A percentile compares a stretch with the other conserved stretches of the same genome.
Conservation (phyloP, 129 eudicot genomes). For the Artemisia tridentata region DNA sequence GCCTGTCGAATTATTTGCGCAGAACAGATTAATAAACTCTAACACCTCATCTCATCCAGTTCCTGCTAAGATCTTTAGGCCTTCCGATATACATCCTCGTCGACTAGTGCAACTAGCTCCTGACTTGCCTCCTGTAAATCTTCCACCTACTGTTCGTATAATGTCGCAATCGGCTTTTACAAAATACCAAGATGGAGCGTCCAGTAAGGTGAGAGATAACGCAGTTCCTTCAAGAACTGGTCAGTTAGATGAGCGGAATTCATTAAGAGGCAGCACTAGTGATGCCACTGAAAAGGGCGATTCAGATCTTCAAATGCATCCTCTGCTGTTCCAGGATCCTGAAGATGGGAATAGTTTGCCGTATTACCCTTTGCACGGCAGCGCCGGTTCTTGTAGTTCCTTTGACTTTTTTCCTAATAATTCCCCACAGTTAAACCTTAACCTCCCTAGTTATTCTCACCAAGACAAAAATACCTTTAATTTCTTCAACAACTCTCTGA, state of each 20-base stretch:
- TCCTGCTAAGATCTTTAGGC: slow-evolving; percentile 26
- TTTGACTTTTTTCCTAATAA: slow-evolving; percentile 57
- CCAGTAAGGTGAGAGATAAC: slow-evolving; percentile 32
- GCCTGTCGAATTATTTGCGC: slow-evolving; percentile 4
- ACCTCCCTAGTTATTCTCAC: slow-evolving; percentile 53
- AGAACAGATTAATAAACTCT: slow-evolving; percentile 10
- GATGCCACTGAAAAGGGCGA: slow-evolving; percentile 43
- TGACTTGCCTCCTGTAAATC: slow-evolving; percentile 89
- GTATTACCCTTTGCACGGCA: slow-evolving; percentile 51
- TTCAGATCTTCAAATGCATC: slow-evolving; percentile 88
- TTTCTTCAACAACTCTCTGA: slow-evolving; percentile 45
- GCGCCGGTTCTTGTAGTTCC: slow-evolving; percentile 50
- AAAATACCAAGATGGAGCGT: slow-evolving; percentile 44
- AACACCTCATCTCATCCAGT: slow-evolving; percentile 23
- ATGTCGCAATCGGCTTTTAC: slow-evolving; percentile 79
- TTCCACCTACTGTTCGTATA: slow-evolving; percentile 87
- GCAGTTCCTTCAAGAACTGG: slow-evolving; percentile 22
- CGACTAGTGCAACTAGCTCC: slow-evolving; percentile 86
- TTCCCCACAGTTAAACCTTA: slow-evolving; percentile 56
- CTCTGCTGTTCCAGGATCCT: slow-evolving; percentile 66
- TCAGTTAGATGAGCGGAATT: slow-evolving; percentile 23
- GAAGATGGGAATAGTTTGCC: slow-evolving; percentile 61
- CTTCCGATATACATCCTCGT: slow-evolving; percentile 19
- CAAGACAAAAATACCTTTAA: slow-evolving; percentile 47
- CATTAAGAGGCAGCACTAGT: slow-evolving; percentile 23